Percentiles rank a stretch among this genome's conserved stretches.
Conservation (phyloP, 192 early-diverging fungal genomes). For the Backusella mclennaniae region DNA sequence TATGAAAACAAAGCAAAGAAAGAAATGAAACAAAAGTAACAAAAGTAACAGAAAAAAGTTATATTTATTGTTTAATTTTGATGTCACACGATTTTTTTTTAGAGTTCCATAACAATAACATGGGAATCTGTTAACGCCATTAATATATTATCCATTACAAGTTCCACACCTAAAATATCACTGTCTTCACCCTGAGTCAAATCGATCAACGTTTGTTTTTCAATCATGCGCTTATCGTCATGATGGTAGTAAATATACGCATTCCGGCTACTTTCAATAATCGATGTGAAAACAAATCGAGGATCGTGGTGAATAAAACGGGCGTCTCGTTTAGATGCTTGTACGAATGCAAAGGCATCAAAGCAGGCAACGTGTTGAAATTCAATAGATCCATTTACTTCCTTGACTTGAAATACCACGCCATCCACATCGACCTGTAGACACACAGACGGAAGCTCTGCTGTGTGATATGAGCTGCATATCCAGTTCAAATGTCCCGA, state of each 20-base stretch:
- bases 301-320: constrained; percentile 62
- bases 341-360: constrained; percentile 70
- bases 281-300: constrained; percentile 35
- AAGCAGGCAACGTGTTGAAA: constrained; percentile 57
- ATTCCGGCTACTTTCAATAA: constrained; percentile 52
- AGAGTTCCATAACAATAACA: constrained; percentile 10
- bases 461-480: constrained; percentile 39
- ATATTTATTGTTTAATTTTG: not conserved
- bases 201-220: constrained; percentile 46
- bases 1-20: not conserved
- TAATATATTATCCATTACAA: constrained; percentile 38
- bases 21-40: not conserved
- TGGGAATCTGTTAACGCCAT: constrained; percentile 39
- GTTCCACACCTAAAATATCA: constrained; percentile 50
- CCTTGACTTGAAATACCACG: constrained; percentile 54
- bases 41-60: not conserved
- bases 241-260: constrained; percentile 50
- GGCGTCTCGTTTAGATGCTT: constrained; percentile 73
- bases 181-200: constrained; percentile 38
- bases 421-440: constrained; percentile 72
- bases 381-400: constrained; percentile 14
- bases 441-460: constrained; percentile 51
- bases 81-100: not conserved
- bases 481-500: constrained; percentile 62
- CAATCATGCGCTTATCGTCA: constrained; percentile 28